phyloP scores from a whole-genome alignment of 1,284 basidiomycete species.

The Marasmius sp. region DNA sequence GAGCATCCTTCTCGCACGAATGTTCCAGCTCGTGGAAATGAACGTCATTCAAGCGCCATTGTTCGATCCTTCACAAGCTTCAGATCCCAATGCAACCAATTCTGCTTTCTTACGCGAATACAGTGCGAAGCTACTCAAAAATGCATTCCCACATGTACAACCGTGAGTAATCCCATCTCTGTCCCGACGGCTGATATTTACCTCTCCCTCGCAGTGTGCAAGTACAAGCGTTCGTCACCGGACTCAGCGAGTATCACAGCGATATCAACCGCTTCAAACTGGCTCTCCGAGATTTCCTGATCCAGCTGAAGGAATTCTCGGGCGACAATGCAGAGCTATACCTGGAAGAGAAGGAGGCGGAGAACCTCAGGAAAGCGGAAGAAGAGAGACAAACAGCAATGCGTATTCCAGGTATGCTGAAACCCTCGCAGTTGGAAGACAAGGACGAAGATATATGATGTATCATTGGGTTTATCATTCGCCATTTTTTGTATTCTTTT shows the following conservation, averaged over 20 bases:
- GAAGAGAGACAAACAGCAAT: slow-evolving; percentile 88
- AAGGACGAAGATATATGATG: slow-evolving; percentile 81
- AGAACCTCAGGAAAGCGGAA: slow-evolving; percentile 63
- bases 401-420: slow-evolving; percentile 98
- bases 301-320: slow-evolving; percentile 92
- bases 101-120: slow-evolving; percentile 86
- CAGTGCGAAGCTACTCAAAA: slow-evolving; percentile 82
- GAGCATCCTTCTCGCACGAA: slow-evolving; percentile 84
- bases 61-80: slow-evolving; percentile 77
- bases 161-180: slow-evolving; percentile 48
- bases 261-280: slow-evolving; percentile 95
- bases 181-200: not conserved
- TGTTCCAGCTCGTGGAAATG: slow-evolving; percentile 92
- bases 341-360: slow-evolving; percentile 94
- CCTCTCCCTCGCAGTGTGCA: slow-evolving; percentile 47
- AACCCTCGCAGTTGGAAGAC: slow-evolving; percentile 92
- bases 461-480: slow-evolving; percentile 16
- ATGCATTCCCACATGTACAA: slow-evolving; percentile 90
- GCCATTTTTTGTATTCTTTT: slow-evolving; percentile 2
- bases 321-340: slow-evolving; percentile 74
- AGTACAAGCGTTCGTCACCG: slow-evolving; percentile 78
- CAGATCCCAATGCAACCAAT: slow-evolving; percentile 81
- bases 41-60: slow-evolving; percentile 83
- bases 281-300: slow-evolving; percentile 89
- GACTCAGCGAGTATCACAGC: slow-evolving; percentile 82